Conservation (phyloP, 495 filamentous ascomycete species). For the Aspergillus hancockii region DNA sequence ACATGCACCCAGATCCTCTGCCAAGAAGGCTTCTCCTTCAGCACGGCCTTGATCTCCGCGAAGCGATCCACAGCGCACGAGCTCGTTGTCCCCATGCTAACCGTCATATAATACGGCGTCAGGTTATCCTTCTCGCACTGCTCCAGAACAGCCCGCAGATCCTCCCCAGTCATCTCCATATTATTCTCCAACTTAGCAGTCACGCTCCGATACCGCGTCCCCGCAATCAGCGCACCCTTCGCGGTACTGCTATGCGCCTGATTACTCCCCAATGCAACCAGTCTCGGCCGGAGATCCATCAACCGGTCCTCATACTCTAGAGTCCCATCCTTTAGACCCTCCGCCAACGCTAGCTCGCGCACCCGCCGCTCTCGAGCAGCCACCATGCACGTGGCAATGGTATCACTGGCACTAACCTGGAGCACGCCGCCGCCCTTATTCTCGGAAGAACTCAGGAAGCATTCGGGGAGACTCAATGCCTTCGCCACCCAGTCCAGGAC, state of each 20-base stretch:
- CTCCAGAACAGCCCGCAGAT: slow-evolving; percentile 60
- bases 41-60: slow-evolving; percentile 63
- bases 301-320: slow-evolving; percentile 55
- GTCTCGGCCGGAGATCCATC: slow-evolving; percentile 62
- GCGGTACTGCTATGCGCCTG: slow-evolving; percentile 80
- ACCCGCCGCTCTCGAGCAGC: slow-evolving; percentile 81
- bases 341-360: slow-evolving; percentile 50
- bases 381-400: slow-evolving; percentile 82
- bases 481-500: slow-evolving; percentile 90
- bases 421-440: slow-evolving; percentile 86
- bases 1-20: slow-evolving; percentile 85
- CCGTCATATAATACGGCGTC: slow-evolving; percentile 82
- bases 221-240: slow-evolving; percentile 85
- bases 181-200: slow-evolving; percentile 59
- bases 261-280: slow-evolving; percentile 82
- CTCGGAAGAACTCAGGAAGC: slow-evolving; percentile 73
- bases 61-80: slow-evolving; percentile 88
- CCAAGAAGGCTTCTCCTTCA: slow-evolving; percentile 59
- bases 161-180: slow-evolving; percentile 69
- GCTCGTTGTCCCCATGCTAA: slow-evolving; percentile 85
- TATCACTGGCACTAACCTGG: slow-evolving; percentile 90
- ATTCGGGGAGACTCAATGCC: slow-evolving; percentile 68
- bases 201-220: slow-evolving; percentile 73
- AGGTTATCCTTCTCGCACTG: slow-evolving; percentile 64
- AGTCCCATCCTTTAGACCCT: slow-evolving; percentile 51